These are phyloP conservation scores for Nyctanthes arbortristis DNA, from an alignment of 257 asterid genomes.

Conservation along the genomic window DNA sequence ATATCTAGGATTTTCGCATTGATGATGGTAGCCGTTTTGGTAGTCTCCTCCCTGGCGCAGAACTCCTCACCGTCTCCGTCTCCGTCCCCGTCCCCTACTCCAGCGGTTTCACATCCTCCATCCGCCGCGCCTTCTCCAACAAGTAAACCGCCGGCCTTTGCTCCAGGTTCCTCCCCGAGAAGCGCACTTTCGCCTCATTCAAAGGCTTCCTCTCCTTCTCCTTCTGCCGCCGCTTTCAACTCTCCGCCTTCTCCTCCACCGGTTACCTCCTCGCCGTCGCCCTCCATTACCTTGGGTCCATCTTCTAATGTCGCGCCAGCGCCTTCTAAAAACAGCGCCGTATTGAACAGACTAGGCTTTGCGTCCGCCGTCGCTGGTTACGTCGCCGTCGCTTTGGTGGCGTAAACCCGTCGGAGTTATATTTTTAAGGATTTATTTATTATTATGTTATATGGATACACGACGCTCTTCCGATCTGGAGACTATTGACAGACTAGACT, in stretches of 20 bases:
- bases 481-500: neutral
- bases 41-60: slow-evolving; percentile 27
- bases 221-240: slow-evolving; percentile 8
- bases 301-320: slow-evolving; percentile 14
- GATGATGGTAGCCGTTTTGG: slow-evolving; percentile 28
- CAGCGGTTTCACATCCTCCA: slow-evolving; percentile 1
- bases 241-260: slow-evolving; percentile 40
- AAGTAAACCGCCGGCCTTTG: slow-evolving; percentile 18
- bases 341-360: slow-evolving; percentile 22
- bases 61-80: slow-evolving; percentile 32
- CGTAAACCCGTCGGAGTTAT: slow-evolving; percentile 13
- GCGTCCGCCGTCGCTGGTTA: slow-evolving; percentile 25
- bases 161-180: slow-evolving; percentile 1
- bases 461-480: no score
- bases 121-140: slow-evolving; percentile 25
- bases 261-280: slow-evolving; percentile 28
- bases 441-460: neutral
- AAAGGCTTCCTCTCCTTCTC: slow-evolving; percentile 27
- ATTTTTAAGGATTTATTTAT: neutral
- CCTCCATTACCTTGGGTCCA: slow-evolving; percentile 31
- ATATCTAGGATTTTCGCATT: slow-evolving; percentile 21
- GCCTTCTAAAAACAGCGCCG: slow-evolving; percentile 23
- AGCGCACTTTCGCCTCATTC: slow-evolving; percentile 12
- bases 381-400: slow-evolving; percentile 30
- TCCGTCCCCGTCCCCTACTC: slow-evolving; percentile 5